A percentile compares a stretch with the other conserved stretches of the same genome.
phyloP scores from a whole-genome alignment of 2,329 filamentous ascomycete genomes.

The Podosphaera xanthii region DNA sequence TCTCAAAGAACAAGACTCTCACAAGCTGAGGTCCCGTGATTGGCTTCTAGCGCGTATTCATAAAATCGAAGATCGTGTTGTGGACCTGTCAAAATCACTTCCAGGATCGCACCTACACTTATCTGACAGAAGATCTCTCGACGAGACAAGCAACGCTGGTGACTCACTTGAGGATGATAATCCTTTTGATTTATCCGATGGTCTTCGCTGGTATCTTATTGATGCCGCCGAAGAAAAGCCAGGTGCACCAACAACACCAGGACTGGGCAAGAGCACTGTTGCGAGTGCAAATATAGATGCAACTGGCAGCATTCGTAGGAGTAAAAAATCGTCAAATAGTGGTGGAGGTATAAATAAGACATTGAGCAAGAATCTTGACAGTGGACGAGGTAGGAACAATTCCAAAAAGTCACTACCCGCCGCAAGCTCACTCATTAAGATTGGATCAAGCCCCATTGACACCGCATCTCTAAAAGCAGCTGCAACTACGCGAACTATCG shows the following conservation, averaged over 20 bases:
- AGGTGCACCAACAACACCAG: conserved; percentile 75
- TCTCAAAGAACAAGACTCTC: conserved; percentile 72
- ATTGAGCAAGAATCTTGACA: conserved; percentile 72
- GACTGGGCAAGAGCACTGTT: conserved; percentile 76
- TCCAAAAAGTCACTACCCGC: conserved; percentile 50
- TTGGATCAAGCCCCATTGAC: conserved; percentile 9
- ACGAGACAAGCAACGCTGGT: conserved; percentile 27
- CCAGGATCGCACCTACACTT: conserved; percentile 9
- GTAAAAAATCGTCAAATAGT: conserved; percentile 19
- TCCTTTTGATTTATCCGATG: conserved; percentile 88
- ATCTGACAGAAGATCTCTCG: conserved; percentile 21
- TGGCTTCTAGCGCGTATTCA: conserved; percentile 93
- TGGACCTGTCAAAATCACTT: conserved; percentile 69
- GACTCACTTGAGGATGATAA: conserved; percentile 65
- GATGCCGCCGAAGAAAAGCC: conserved; percentile 87
- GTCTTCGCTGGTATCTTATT: conserved; percentile 85
- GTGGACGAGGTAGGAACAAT: conserved; percentile 65
- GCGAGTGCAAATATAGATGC: conserved; percentile 73
- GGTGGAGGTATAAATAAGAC: conserved; percentile 54
- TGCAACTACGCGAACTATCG: conserved; percentile 7
- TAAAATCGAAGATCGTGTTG: conserved; percentile 76
- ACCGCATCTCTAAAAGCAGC: conserved; percentile 9
- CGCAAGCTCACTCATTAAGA: conserved; percentile 8
- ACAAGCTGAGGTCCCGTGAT: conserved; percentile 64
- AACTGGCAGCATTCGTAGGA: conserved; percentile 42